Evolutionary conservation across 2,329 filamentous ascomycete species (phyloP).

Genomic region (Alternaria sp.): DNA sequence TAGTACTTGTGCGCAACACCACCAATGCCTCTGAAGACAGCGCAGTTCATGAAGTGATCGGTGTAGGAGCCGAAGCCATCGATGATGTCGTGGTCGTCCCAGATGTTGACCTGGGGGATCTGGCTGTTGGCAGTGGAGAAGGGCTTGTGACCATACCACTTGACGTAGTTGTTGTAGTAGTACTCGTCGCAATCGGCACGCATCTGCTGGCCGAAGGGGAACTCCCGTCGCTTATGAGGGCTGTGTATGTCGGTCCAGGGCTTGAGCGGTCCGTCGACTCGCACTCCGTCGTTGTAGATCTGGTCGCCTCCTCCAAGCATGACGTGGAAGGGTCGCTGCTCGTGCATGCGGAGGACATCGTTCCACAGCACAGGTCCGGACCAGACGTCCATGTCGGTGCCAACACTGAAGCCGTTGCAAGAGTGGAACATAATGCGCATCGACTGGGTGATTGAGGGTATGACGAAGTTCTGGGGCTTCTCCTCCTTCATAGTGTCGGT

Average conservation of each 20-base stretch:
- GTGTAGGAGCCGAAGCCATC: constrained; percentile 71
- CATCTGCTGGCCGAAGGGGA: constrained; percentile 69
- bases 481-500: constrained; percentile 53
- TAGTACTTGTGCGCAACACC: constrained; percentile 67
- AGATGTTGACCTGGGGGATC: constrained; percentile 69
- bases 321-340: constrained; percentile 66
- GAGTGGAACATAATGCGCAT: constrained; percentile 75
- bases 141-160: constrained; percentile 72
- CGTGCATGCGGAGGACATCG: constrained; percentile 67
- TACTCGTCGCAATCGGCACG: constrained; percentile 65
- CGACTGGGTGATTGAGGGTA: constrained; percentile 66
- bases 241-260: constrained; percentile 67
- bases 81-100: constrained; percentile 72
- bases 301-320: constrained; percentile 94
- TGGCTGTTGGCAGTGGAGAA: constrained; percentile 66
- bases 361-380: constrained; percentile 68
- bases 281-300: constrained; percentile 77
- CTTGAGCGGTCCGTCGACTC: constrained; percentile 80
- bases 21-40: constrained; percentile 70
- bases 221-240: constrained; percentile 65
- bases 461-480: constrained; percentile 56
- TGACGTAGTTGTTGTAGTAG: constrained; percentile 67
- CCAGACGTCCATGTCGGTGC: constrained; percentile 68
- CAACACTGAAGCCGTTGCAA: constrained; percentile 72
- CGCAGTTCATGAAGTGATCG: constrained; percentile 70